Conservation (phyloP, 495 filamentous ascomycete genomes). For the Parathielavia hyrcaniae region DNA sequence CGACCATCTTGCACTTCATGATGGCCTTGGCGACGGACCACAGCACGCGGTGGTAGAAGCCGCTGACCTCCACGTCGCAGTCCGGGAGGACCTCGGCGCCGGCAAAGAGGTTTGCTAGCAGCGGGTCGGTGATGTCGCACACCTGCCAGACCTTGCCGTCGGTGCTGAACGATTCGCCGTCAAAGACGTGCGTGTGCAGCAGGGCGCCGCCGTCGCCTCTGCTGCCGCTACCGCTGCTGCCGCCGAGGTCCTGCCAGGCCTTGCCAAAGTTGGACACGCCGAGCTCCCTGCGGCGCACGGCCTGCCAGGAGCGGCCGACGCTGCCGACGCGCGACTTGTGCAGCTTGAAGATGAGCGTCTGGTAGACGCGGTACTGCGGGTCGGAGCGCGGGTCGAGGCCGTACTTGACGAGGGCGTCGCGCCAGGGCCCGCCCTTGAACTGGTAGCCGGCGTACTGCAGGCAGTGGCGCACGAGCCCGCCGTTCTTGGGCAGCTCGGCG, state of each 20-base stretch:
- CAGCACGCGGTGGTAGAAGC: constrained; percentile 75
- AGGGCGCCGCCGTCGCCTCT: too few species aligned
- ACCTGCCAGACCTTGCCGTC: constrained; percentile 90
- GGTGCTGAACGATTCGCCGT: constrained; percentile 57
- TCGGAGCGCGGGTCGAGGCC: constrained; percentile 79
- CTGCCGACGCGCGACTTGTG: constrained; percentile 40
- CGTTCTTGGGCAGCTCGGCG: constrained; percentile 32
- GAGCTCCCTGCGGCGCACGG: constrained; percentile 29
- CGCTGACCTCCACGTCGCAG: constrained; percentile 58
- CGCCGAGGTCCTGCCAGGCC: constrained; percentile 33
- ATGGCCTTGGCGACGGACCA: constrained; percentile 74
- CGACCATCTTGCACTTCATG: constrained; percentile 74
- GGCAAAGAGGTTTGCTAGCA: constrained; percentile 51
- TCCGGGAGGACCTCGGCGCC: constrained; percentile 39
- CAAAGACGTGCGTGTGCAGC: constrained; percentile 66
- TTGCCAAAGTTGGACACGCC: constrained; percentile 32
- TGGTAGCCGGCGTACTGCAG: constrained; percentile 77
- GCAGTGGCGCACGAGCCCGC: constrained; percentile 54
- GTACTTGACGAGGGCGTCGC: constrained; percentile 74
- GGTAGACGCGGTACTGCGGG: constrained; percentile 69
- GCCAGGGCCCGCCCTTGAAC: constrained; percentile 85
- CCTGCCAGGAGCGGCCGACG: constrained; percentile 44
- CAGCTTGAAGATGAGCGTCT: constrained; percentile 75
- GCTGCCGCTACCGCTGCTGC: too few species aligned
- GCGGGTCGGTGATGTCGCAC: constrained; percentile 81